Evolutionary conservation across 2,329 filamentous ascomycete genomes (phyloP), one percentile per base, ranked within the genome.

Genomic region (Colletotrichum phormii): DNA sequence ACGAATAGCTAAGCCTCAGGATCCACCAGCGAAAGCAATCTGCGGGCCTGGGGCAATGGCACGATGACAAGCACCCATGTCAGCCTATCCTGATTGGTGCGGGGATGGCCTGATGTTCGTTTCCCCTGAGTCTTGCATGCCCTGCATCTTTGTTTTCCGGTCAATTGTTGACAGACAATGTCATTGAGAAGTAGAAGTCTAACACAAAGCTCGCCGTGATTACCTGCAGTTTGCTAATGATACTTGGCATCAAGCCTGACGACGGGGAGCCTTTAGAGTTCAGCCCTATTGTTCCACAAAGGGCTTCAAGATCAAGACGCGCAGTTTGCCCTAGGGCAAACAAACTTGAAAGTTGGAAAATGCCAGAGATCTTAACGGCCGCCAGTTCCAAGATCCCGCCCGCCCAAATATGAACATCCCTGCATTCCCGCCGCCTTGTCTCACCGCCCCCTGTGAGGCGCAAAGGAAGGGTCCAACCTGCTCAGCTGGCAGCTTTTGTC

Each of bases 401-500:
- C 24, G n/a, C 22, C 51, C 51, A 24, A 29, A 54, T 54, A 26
- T 29, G 51, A 4, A 49, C 51, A 54, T 26, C 51, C 51, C 51
- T 54, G 51, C 51, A 54, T 54, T 26, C 51, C 51, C 24, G 22
- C 51, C 12, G 51, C 22, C 51, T 29, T 35, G n/a, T 24, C 37
- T 63, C 60, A 53, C 60, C 60, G 60, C 60, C 60, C n/a, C 51
- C 42, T 53, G 46, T 5, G 29, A 63, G 26, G 59, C 59, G 37
- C 51, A 22, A 62, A 22, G 13, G n/a, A 22, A 33, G 46, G 60
- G 13, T 53, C 60, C 60, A 53, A 53, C 60, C 42, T n/a, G 29
- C 60, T 35, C 60, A 63, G 42, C n/a, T 12, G 60, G 29, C 60
- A 63, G 42, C 37, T 18, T 49, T 35, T 18, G 42, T 49, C 42